Conservation (phyloP, 129 eudicot genomes). For the Solidago caesia region DNA sequence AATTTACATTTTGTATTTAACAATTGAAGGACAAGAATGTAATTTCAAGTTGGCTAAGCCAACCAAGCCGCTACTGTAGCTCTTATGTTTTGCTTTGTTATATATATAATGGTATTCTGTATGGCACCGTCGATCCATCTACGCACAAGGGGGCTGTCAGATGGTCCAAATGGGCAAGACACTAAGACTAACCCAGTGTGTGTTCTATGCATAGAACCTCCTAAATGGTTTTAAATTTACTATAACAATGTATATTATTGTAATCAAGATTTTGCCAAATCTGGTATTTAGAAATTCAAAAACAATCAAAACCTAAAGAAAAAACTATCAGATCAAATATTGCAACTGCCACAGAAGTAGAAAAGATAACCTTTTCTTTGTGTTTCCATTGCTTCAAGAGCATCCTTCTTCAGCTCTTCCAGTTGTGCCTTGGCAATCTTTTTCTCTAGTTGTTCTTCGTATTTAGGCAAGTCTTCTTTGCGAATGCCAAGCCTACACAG, state of each 20-base stretch:
- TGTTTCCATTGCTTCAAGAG: conserved; percentile 67
- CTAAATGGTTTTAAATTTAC: too few relatives aligned
- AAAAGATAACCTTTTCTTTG: conserved; percentile 57
- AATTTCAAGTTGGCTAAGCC: too few relatives aligned
- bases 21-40: too few relatives aligned
- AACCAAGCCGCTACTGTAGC: too few relatives aligned
- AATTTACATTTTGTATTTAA: too few relatives aligned
- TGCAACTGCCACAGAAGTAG: not conserved
- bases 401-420: conserved; percentile 80
- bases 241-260: too few relatives aligned
- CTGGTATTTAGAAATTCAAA: not conserved
- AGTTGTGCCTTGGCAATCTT: conserved; percentile 84
- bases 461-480: conserved; percentile 76
- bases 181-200: too few relatives aligned
- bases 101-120: not conserved
- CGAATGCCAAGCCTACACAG: conserved; percentile 66
- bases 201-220: too few relatives aligned
- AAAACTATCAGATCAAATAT: not conserved
- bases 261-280: not conserved
- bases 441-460: conserved; percentile 72
- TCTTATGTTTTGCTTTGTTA: too few relatives aligned
- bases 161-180: too few relatives aligned
- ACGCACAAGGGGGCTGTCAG: too few relatives aligned
- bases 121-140: too few relatives aligned
- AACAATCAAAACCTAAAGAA: not conserved